Evolutionary conservation across 164 flowering plant species (phyloP).

Genomic region (Hamamelis virginiana): DNA sequence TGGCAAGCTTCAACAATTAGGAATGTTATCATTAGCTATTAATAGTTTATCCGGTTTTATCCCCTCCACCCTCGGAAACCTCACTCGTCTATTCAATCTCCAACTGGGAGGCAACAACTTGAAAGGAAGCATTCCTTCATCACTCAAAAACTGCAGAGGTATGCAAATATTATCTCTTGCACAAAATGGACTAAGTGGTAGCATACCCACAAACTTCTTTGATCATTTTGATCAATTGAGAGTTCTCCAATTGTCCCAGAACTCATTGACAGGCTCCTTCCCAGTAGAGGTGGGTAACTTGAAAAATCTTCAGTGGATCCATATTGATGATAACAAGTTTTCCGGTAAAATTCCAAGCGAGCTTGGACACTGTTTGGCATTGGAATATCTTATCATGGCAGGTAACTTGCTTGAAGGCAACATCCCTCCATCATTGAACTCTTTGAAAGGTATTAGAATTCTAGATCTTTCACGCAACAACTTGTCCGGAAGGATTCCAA

Average conservation of each 20-base stretch:
- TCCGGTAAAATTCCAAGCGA: constrained; percentile 13
- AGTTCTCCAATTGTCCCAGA: not conserved
- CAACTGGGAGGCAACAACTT: not conserved
- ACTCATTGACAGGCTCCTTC: constrained; percentile 2
- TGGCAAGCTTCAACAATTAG: constrained; percentile 26
- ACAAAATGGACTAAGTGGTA: constrained; percentile 1
- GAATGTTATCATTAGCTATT: constrained; percentile 5
- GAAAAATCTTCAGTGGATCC: constrained; percentile 6
- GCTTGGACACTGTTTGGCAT: constrained; percentile 13
- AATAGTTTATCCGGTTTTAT: constrained; percentile 27
- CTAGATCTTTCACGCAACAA: constrained; percentile 13
- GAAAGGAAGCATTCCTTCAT: not conserved
- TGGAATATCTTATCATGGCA: constrained; percentile 10
- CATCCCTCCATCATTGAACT: constrained; percentile 12
- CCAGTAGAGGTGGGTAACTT: constrained; percentile 12
- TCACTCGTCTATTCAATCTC: constrained; percentile 13
- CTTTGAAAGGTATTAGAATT: constrained; percentile 8
- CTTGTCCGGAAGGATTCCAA: constrained; percentile 17
- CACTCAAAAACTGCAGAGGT: not conserved
- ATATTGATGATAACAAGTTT: constrained; percentile 11
- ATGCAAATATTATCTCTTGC: constrained; percentile 2
- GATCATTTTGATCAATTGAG: not conserved
- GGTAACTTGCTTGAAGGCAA: constrained; percentile 15
- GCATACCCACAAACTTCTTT: constrained; percentile 3
- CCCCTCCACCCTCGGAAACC: constrained; percentile 29